Conservation (phyloP, 1,284 basidiomycete species). For the Lignosus rhinocerotis region DNA sequence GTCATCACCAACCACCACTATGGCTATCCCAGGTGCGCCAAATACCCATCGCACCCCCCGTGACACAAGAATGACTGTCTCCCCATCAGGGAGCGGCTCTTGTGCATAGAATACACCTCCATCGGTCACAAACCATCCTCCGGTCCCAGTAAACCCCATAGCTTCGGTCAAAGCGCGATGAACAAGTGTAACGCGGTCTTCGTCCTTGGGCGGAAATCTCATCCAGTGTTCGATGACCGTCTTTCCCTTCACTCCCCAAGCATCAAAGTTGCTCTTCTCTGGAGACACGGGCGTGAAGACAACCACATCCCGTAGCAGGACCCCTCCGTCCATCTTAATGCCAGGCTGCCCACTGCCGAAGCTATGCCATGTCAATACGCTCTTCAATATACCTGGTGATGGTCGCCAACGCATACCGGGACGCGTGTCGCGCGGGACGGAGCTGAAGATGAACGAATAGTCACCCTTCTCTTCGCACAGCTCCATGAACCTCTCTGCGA, state of each 20-base stretch:
- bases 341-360: constrained; percentile 15
- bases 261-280: neutral
- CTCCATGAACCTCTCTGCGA: constrained; percentile 25
- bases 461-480: constrained; percentile 26
- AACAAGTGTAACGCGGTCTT: neutral
- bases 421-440: constrained; percentile 17
- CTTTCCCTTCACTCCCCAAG: neutral
- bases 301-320: constrained; percentile 19
- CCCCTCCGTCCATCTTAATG: constrained; percentile 10
- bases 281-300: neutral
- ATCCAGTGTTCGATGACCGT: neutral
- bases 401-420: constrained; percentile 24
- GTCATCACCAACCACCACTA: neutral
- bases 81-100: constrained; percentile 1
- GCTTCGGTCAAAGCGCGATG: neutral
- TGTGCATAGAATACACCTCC: constrained; percentile 20
- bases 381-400: constrained; percentile 8
- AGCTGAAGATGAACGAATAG: constrained; percentile 27
- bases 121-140: constrained; percentile 2
- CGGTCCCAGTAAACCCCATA: constrained; percentile 14
- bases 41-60: constrained; percentile 10
- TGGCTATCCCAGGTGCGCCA: constrained; percentile 21
- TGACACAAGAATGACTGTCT: constrained; percentile 7
- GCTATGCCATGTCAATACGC: constrained; percentile 16
- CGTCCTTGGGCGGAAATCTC: neutral